phyloP scores from a whole-genome alignment of 1,284 basidiomycete genomes.

The Cryptococcus deneoformans region DNA sequence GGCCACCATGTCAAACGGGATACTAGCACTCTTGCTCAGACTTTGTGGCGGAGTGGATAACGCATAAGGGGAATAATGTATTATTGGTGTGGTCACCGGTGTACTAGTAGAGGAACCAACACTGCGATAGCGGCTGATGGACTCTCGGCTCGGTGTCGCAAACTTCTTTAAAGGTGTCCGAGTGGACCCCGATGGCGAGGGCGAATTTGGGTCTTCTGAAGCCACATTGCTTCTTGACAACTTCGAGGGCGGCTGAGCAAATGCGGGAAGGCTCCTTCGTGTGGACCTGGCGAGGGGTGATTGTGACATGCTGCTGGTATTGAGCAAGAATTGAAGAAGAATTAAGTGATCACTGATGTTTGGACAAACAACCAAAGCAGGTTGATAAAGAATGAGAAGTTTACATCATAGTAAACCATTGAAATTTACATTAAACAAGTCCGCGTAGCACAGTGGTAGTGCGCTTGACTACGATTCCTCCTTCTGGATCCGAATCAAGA shows the following conservation, averaged over 20 bases:
- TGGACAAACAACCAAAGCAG: too few relatives aligned
- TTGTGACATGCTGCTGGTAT: slow-evolving; percentile 36
- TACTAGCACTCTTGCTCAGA: slow-evolving; percentile 29
- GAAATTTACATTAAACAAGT: background rate
- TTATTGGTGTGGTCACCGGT: slow-evolving; percentile 20
- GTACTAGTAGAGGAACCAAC: slow-evolving; percentile 7
- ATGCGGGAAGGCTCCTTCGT: slow-evolving; percentile 34
- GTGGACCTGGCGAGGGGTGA: slow-evolving; percentile 38
- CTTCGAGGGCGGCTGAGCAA: slow-evolving; percentile 37
- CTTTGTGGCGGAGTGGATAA: slow-evolving; percentile 34
- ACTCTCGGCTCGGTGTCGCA: background rate
- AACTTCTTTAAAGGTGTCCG: background rate
- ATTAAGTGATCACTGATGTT: background rate
- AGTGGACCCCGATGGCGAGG: slow-evolving; percentile 3
- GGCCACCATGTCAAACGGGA: slow-evolving; percentile 44
- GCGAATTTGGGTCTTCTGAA: slow-evolving; percentile 3
- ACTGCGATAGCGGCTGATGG: slow-evolving; percentile 4
- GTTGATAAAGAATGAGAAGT: too few relatives aligned
- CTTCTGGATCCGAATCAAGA: background rate
- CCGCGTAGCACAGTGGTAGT: slow-evolving; percentile 3
- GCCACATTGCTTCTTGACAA: slow-evolving; percentile 27
- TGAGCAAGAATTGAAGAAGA: background rate
- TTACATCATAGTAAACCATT: too few relatives aligned
- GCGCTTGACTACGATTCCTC: background rate
- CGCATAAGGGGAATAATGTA: slow-evolving; percentile 38